Base-by-base conservation (phyloP, 1,139 yeast species). In the Taiozyma onychis region DNA sequence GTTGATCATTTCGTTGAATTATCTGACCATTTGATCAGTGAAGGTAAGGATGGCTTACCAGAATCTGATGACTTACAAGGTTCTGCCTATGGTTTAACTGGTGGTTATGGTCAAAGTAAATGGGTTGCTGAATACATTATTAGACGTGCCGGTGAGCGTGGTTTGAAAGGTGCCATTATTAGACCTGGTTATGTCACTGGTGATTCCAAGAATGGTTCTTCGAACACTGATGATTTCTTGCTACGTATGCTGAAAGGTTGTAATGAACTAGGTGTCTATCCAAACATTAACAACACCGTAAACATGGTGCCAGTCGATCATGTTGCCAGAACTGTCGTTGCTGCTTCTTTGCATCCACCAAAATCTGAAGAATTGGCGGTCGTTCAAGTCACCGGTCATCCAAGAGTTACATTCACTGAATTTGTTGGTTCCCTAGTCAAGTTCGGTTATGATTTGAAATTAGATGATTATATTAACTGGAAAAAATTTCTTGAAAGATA, bases 261-360 rank as follows among this genome's bases (percentile, higher is more conserved):
- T 67, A 83, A 85, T 47, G 97, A 93, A 70, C 71, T 93, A 54
- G 96, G 97, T 3, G 73, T 76, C 44, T 85, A 80, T 61, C 99
- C 99, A 24, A 88, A 87, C 62, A 90, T 93, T 56, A 70, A 80
- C 60, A 93, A 93, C 72, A 80, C 84, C 46, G 96, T 91, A 45
- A 95, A 95, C 67, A 90, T 91, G 89, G 97, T 90, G 24, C 99
- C 99, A 4, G 99, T 93, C 39, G 98, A 93, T 61, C 99, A 93
- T 62, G 99, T 93, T 57, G 98, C 99, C 1, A 80, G 96, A 50
- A 88, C 90, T 26, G 89, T 85, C 35, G 88, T 85, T 48, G 90
- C 98, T 1, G 73, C 95, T 34, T 85, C 96, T 0, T 75, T 93
- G 57, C 80, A 81, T 58, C 95, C 97, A 35, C 89, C 95, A 39